These are phyloP conservation scores for Penicillium sp. DNA, from an alignment of 2,329 filamentous ascomycete species.

Conservation along the genomic window DNA sequence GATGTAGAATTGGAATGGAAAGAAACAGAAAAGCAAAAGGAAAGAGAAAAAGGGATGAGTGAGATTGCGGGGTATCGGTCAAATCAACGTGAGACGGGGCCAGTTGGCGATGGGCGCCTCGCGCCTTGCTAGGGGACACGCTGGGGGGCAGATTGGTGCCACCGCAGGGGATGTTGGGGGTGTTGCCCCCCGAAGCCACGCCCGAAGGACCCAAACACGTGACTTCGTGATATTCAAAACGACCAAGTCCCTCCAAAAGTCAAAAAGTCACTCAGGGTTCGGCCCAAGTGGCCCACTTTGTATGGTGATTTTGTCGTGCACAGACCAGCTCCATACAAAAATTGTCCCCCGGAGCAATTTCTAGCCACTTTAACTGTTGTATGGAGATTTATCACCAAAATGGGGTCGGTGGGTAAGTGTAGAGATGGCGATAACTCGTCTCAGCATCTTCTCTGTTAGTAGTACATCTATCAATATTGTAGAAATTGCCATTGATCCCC, in stretches of 20 bases:
- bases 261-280: neutral
- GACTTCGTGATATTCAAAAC: neutral
- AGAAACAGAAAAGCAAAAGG: neutral
- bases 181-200: neutral
- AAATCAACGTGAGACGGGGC: too few species aligned
- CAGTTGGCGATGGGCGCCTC: neutral
- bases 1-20: too few species aligned
- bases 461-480: neutral
- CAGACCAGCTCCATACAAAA: neutral
- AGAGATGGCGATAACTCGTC: neutral
- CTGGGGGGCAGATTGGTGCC: too few species aligned
- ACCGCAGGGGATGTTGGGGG: neutral
- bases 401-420: neutral
- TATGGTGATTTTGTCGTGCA: neutral
- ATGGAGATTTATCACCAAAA: neutral
- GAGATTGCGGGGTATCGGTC: neutral
- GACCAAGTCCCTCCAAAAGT: neutral
- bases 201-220: neutral
- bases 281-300: neutral
- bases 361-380: neutral
- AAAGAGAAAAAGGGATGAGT: neutral
- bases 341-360: conserved; percentile 1
- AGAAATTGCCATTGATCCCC: neutral
- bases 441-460: neutral
- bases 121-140: too few species aligned